Evolutionary conservation across 495 filamentous ascomycete species (phyloP).

Genomic region (Hypoxylon cercidicola): DNA sequence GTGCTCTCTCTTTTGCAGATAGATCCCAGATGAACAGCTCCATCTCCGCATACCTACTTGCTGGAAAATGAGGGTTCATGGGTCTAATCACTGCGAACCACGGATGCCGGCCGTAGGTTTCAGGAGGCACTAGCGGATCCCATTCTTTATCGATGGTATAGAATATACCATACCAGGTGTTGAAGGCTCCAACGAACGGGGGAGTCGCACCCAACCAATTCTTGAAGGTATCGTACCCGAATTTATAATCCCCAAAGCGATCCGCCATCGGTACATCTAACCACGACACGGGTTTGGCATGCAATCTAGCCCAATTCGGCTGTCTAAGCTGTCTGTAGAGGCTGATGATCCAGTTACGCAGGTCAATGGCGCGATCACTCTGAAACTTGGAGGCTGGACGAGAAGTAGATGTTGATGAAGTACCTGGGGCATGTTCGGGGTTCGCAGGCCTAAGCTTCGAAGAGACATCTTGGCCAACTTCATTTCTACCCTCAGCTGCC

Average conservation of each 20-base stretch:
- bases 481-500: constrained; percentile 2
- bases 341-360: constrained; percentile 22
- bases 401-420: constrained; percentile 6
- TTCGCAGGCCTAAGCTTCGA: background rate
- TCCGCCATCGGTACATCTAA: constrained; percentile 47
- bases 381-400: constrained; percentile 17
- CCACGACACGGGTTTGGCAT: constrained; percentile 54
- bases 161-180: constrained; percentile 57
- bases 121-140: constrained; percentile 38
- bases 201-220: constrained; percentile 48
- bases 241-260: constrained; percentile 44
- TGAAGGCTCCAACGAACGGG: constrained; percentile 27
- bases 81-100: constrained; percentile 56
- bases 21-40: constrained; percentile 63
- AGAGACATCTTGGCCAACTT: constrained; percentile 1
- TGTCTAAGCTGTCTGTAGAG: background rate
- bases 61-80: constrained; percentile 42
- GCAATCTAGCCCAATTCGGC: constrained; percentile 30
- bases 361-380: constrained; percentile 13
- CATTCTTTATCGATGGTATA: constrained; percentile 55
- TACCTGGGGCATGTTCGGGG: constrained; percentile 9
- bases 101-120: constrained; percentile 45
- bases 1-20: constrained; percentile 30
- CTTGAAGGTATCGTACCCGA: constrained; percentile 44
- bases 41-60: constrained; percentile 13